A percentile compares a stretch with the other conserved stretches of the same genome.
Evolutionary conservation across 2,329 filamentous ascomycete genomes (phyloP).

Genomic region (Diaporthe capsici): DNA sequence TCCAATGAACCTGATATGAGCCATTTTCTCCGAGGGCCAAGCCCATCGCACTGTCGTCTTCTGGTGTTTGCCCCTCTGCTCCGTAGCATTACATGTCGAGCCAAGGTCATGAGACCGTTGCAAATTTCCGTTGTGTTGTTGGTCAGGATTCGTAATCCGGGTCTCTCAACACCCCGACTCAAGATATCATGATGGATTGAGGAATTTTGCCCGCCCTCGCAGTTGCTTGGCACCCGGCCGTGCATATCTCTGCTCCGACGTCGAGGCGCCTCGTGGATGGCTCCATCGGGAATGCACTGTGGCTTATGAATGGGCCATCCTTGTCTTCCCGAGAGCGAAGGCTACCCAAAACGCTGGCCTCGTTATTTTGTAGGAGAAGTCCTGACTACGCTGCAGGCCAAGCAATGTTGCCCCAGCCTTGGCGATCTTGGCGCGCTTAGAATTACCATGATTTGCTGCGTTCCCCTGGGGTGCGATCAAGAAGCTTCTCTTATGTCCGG

Average conservation of each 20-base stretch:
- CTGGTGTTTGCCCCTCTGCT: conserved; percentile 4
- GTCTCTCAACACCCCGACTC: not conserved
- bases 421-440: conserved; percentile 24
- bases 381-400: conserved; percentile 21
- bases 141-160: conserved; percentile 26
- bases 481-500: conserved; percentile 1
- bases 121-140: conserved; percentile 2
- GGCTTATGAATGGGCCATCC: not conserved
- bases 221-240: conserved; percentile 5
- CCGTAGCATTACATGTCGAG: conserved; percentile 24
- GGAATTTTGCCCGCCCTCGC: not conserved
- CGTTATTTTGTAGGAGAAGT: not conserved
- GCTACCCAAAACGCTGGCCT: conserved; percentile 9
- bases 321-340: conserved; percentile 24
- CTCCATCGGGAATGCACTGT: not conserved
- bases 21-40: conserved; percentile 20
- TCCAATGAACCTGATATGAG: not conserved
- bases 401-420: conserved; percentile 20
- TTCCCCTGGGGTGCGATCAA: not conserved
- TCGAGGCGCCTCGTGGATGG: not conserved
- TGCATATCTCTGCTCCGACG: conserved; percentile 5
- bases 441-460: not conserved
- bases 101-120: conserved; percentile 20
- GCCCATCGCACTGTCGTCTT: conserved; percentile 7
- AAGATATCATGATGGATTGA: not conserved